Base-by-base conservation (phyloP, 306 rosid species). In the Carpinus viminea region DNA sequence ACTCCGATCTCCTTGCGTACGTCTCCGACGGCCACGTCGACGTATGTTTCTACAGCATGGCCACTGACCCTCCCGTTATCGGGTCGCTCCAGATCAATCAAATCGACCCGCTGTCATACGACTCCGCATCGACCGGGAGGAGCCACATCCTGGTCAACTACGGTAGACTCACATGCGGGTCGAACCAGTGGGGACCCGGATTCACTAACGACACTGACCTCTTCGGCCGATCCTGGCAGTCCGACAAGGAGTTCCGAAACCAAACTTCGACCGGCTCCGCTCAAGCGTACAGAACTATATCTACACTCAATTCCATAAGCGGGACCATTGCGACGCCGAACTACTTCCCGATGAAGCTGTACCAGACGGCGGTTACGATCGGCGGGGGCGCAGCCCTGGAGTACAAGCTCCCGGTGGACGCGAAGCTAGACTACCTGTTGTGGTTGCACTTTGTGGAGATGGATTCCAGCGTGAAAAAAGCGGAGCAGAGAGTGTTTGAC, bases 391-490 rank as follows among this genome's bases (percentile, higher is more conserved):
- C 79, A 2, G 50, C 8, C 2, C 56, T 95, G 89, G 90, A 79
- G 80, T 95, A 92, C 73, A 76, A 83, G 59, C 81, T 95, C 82
- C 52, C 9, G 8, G 97, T 95, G 77, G 98, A 95, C 46, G 98
- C 98, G 18, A 92, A 92, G 90, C 90, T 91, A 15, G 98, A 94
- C 74, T 94, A 94, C 76, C 74, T 91, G 78, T 38, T 94, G 83
- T 92, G 97, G 98, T 60, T 95, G 46, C 98, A 95, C 88, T 95
- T 95, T 8, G 97, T 93, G 2, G 98, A 95, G 85, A 89, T 95
- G 11, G 93, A 91, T 64, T 72, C 84, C 62, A 80, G 57, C 18
- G 92, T 95, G 86, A 87, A 52, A 76, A 88, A 59, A 78, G 89
- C 78, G 0, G 93, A 93, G 38, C 87, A 87, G 83, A 91, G 98